Evolutionary conservation across 2,329 filamentous ascomycete species (phyloP).

Genomic region (Neurospora sp.): DNA sequence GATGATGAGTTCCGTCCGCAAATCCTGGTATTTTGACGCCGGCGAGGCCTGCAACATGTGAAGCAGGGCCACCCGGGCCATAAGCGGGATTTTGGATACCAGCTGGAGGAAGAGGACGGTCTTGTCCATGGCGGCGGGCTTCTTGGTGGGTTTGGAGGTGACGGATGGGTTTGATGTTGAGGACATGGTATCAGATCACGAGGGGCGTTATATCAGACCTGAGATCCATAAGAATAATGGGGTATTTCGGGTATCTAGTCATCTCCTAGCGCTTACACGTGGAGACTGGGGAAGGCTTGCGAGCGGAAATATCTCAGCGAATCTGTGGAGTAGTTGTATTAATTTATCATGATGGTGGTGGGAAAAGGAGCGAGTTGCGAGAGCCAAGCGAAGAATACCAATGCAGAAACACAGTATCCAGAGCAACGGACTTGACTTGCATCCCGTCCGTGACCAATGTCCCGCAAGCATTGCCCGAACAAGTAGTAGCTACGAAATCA

Average conservation of each 20-base stretch:
- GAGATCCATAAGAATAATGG: neutral
- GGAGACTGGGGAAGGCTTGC: neutral
- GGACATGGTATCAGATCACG: neutral
- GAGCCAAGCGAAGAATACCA: neutral
- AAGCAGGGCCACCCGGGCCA: slow-evolving; percentile 50
- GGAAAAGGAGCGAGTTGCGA: neutral
- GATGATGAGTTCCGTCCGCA: slow-evolving; percentile 64
- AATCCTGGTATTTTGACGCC: slow-evolving; percentile 66
- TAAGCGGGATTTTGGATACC: slow-evolving; percentile 49
- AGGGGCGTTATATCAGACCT: neutral
- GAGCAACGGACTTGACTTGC: neutral
- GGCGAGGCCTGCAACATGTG: slow-evolving; percentile 61
- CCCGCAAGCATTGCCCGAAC: neutral
- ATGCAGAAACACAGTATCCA: neutral
- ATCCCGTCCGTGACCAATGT: neutral
- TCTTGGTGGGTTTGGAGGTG: neutral
- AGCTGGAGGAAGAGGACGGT: slow-evolving; percentile 22
- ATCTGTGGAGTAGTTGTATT: neutral
- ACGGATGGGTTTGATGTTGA: neutral
- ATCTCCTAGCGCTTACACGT: neutral
- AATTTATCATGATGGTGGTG: neutral
- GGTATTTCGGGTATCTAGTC: neutral
- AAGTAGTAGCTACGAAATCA: neutral
- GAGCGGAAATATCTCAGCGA: neutral
- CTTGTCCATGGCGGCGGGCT: slow-evolving; percentile 9